Base-by-base conservation (phyloP, 2,329 filamentous ascomycete species). In the Fusarium continuum region DNA sequence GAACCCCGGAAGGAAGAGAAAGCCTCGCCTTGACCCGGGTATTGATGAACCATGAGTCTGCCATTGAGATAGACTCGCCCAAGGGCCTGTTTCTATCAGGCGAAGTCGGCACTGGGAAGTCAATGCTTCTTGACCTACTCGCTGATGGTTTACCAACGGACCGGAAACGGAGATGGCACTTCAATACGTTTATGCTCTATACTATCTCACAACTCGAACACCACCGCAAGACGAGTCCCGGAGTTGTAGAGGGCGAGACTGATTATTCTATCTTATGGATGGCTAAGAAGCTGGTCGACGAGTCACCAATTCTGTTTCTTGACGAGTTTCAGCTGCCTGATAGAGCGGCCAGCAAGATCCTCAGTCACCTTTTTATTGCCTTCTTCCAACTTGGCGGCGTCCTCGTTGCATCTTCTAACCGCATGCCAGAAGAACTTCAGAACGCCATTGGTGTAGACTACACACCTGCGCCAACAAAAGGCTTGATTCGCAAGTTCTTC, bases 291-390 rank as follows among this genome's bases (percentile, higher is more conserved):
- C 85, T 93, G 72, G 85, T 93, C 11, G 85, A 91, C 51, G 88
- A 85, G 11, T 90, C 87, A 10, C 91, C 91, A 0, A 90, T 94
- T 28, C 75, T 94, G 13, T 95, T 95, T 68, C 76, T 94, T 3
- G 91, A 94, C 67, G 91, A 95, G 72, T 94, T 95, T 61, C 91
- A 95, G 72, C 82, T 95, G 31, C 91, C 91, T 0, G 91, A 94
- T 74, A 83, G 89, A 64, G 90, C 88, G 3, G 85, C 90, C 3
- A 90, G 87, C 68, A 94, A 93, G 74, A 91, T 94, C 40, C 78
- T 95, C 60, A 91, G 89, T 58, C 90, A 91, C 68, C 81, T 95
- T 3, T 88, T 95, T 73, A 91, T 91, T 7, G 83, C 85, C 2
- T 94, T 94, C 77, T 94, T 94, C 72, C 90, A 93, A 61, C 82